Base-by-base conservation (phyloP, 768 basidiomycete species). In the Boletus subparvulus region DNA sequence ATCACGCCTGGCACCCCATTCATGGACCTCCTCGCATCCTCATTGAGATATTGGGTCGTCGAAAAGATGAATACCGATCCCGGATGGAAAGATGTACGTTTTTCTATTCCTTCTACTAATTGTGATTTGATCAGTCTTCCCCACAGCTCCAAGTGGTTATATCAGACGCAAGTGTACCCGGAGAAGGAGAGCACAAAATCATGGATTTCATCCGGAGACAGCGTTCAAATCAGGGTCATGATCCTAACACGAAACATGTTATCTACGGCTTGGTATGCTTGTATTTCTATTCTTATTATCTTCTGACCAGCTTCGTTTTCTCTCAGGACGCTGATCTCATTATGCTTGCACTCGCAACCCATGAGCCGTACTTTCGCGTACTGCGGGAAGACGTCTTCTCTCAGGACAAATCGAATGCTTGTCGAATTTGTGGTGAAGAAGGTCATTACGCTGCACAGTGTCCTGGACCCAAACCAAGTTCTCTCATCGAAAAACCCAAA, bases 141-240 rank as follows among this genome's bases (percentile, higher is more conserved):
- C 26, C 30, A 3, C 62, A 95, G 94, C 81, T 99, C 40, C 86
- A 98, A 80, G 90, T 99, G 50, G 86, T 98, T 61, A 92, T 99
- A 53, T 99, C 97, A 6, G 97, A 99, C 63, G 92, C 97, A 2
- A 86, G 90, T 53, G 97, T 98, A 13, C 96, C 97, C 1, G 97
- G 97, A 63, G 97, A 99, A 74, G 97, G 97, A 69, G 97, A 99
- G 71, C 97, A 99, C 74, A 99, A 99, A 78, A 98, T 99, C 61
- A 98, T 99, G 94, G 97, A 98, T 70, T 98, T 83, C 71, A 96
- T 99, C 61, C 81, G 97, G 53, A 81, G 95, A 35, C 95, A 97
- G 65, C 83, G 97, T 50, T 79, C 82, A 49, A 91, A 95, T 67
- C 82, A 83, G 24, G 89, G 86, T n/a, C 88, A 98, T 74, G 88